These are phyloP conservation scores for Aechmea fasciata DNA, from an alignment of 176 grass and related monocot species.

Conservation along the genomic window DNA sequence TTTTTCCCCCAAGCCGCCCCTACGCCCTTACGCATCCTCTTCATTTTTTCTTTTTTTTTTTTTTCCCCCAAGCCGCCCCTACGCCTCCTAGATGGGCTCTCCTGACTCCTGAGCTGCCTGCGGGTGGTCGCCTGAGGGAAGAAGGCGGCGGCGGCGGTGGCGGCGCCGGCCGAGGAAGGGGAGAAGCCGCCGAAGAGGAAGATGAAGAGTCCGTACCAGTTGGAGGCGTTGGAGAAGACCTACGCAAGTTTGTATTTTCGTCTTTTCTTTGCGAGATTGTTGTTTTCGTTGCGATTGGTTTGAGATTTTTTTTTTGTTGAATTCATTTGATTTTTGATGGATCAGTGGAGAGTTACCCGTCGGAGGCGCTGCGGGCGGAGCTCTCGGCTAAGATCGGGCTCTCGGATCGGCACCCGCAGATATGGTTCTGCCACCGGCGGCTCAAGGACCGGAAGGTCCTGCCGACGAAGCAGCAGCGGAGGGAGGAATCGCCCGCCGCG, in stretches of 20 bases:
- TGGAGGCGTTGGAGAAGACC: slow-evolving; percentile 80
- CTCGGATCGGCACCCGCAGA: slow-evolving; percentile 87
- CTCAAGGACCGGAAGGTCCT: slow-evolving; percentile 68
- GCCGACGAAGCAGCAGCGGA: slow-evolving; percentile 26
- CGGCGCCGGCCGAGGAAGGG: slow-evolving; percentile 8
- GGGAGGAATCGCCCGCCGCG: slow-evolving; percentile 40
- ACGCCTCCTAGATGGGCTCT: no score
- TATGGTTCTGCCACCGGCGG: slow-evolving; percentile 96
- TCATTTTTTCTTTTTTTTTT: no score
- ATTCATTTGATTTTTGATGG: slow-evolving; percentile 16
- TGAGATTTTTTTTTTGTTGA: not conserved
- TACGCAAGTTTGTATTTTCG: slow-evolving; percentile 48
- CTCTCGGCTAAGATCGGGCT: slow-evolving; percentile 55
- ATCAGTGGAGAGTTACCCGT: slow-evolving; percentile 62
- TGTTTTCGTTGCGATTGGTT: not conserved
- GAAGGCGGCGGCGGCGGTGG: slow-evolving; percentile 24
- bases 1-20: no score
- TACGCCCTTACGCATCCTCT: no score
- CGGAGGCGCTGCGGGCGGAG: slow-evolving; percentile 46
- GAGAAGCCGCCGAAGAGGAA: no score
- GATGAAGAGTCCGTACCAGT: slow-evolving; percentile 92
- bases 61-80: no score
- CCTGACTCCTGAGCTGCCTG: no score
- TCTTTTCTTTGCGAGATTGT: not conserved
- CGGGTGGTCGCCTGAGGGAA: no score